Percentiles rank a stretch among this genome's conserved stretches.
phyloP scores from a whole-genome alignment of 257 asterid species.

The Fraxinus cuspidata region DNA sequence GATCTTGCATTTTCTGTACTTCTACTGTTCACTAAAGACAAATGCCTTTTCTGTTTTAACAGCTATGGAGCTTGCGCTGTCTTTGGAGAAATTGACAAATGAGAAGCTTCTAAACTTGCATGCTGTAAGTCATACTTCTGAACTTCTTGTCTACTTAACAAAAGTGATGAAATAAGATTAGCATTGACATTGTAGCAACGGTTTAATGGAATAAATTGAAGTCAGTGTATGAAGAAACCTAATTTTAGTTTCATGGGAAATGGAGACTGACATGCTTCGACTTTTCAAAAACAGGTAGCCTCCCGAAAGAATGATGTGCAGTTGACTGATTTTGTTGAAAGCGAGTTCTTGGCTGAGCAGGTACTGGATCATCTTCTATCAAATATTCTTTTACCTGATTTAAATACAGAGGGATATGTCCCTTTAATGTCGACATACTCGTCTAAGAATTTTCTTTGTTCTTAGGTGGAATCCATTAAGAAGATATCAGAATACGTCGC shows the following conservation, averaged over 20 bases:
- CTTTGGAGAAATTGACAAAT: constrained; percentile 77
- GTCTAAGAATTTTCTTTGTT: background rate
- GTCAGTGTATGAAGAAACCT: too few relatives aligned
- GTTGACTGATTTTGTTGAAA: constrained; percentile 67
- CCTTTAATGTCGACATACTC: background rate
- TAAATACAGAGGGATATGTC: background rate
- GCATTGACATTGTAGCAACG: background rate
- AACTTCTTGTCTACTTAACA: constrained; percentile 8
- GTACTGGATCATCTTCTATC: constrained; percentile 27
- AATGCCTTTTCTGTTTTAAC: constrained; percentile 13
- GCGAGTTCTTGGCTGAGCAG: constrained; percentile 67
- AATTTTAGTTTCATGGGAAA: too few relatives aligned
- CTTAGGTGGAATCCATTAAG: constrained; percentile 73
- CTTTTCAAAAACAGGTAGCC: constrained; percentile 52
- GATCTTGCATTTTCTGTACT: background rate
- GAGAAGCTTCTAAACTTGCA: constrained; percentile 77
- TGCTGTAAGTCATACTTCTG: constrained; percentile 52
- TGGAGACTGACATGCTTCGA: constrained; percentile 14
- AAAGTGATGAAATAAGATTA: background rate
- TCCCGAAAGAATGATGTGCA: constrained; percentile 59
- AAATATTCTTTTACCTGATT: background rate
- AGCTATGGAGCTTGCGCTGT: constrained; percentile 86
- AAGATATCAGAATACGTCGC: constrained; percentile 78
- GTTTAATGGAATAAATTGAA: background rate
- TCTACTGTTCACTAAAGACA: background rate